Evolutionary conservation across 1,139 yeast genomes (phyloP), one percentile per base, ranked within the genome.

Genomic region (Yamadazyma atmosphaerica): DNA sequence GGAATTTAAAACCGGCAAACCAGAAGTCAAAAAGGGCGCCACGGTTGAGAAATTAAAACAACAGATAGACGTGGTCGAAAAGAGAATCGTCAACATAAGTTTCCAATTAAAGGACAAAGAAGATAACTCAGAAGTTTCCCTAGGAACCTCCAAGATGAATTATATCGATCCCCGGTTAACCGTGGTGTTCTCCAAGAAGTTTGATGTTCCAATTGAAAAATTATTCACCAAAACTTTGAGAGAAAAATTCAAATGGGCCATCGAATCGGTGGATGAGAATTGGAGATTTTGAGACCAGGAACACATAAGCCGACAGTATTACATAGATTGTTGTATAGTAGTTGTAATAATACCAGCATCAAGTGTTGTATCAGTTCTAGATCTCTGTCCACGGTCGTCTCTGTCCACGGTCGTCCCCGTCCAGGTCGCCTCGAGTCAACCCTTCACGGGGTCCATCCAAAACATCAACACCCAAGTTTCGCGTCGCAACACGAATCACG

Each of bases 241-340:
- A 47, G 97, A 90, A 33, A 90, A 90, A 68, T 90, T 90, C 64
- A 83, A 79, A 38, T 90, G 98, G 98, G 98, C 98, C 18, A 84
- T 90, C 40, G 95, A 90, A 59, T 82, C 92, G 36, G 90, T 83
- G 4, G 97, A 86, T 57, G 88, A 79, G 49, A 68, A 87, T 54
- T 90, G 98, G 98, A 73, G 80, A 50, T 89, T 89, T 55, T 88
- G 60, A 32, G 8, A 19, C 22, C n/a, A n/a, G n/a, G n/a, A n/a
- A n/a, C n/a, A n/a, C n/a, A n/a, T n/a, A n/a, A n/a, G n/a, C n/a
- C n/a, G n/a, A n/a, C n/a, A n/a, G n/a, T n/a, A n/a, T n/a, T n/a
- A 14, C 3, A 5, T 15, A 28, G 5, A 28, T 14, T 13, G 17
- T 28, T 28, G 31, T 28, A 28, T 16, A 28, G 21, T 28, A 28